phyloP scores from a whole-genome alignment of 1,139 yeast genomes.

The Starmera stellimalicola region DNA sequence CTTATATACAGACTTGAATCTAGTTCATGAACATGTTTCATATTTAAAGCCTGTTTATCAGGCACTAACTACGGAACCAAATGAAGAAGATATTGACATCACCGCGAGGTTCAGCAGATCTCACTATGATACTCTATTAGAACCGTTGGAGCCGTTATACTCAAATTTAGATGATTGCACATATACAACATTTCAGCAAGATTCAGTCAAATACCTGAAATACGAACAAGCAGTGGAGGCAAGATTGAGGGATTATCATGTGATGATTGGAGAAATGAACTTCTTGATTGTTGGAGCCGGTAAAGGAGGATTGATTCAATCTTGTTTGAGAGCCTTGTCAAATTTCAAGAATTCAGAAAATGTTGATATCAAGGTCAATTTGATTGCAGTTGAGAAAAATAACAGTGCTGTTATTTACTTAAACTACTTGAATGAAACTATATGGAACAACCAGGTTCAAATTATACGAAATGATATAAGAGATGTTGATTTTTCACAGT shows the following conservation, averaged over 20 bases:
- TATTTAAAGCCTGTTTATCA: too few relatives aligned
- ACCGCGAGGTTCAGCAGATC: too few relatives aligned
- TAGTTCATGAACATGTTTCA: too few relatives aligned
- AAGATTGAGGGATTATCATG: slow-evolving; percentile 10
- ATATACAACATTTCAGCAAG: slow-evolving; percentile 64
- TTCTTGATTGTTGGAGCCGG: slow-evolving; percentile 82
- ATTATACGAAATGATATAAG: slow-evolving; percentile 53
- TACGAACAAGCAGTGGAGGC: slow-evolving; percentile 55
- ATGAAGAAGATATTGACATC: too few relatives aligned
- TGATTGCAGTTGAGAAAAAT: slow-evolving; percentile 66
- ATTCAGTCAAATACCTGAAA: slow-evolving; percentile 52
- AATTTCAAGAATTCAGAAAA: too few relatives aligned
- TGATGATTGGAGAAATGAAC: slow-evolving; percentile 40
- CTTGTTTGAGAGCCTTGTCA: slow-evolving; percentile 36
- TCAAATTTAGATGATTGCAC: slow-evolving; percentile 47
- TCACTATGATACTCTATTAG: slow-evolving; percentile 31
- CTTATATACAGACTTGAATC: not conserved
- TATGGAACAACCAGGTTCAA: slow-evolving; percentile 39
- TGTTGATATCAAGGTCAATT: slow-evolving; percentile 22
- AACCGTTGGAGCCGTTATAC: slow-evolving; percentile 66
- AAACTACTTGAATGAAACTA: slow-evolving; percentile 28
- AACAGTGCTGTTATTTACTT: slow-evolving; percentile 46
- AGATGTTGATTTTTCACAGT: slow-evolving; percentile 12
- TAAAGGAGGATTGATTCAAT: slow-evolving; percentile 66
- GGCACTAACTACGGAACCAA: too few relatives aligned